Evolutionary conservation across 148 eudicot species (phyloP), one percentile per base, ranked within the genome.

Genomic region (Amaranthus hypochondriacus): DNA sequence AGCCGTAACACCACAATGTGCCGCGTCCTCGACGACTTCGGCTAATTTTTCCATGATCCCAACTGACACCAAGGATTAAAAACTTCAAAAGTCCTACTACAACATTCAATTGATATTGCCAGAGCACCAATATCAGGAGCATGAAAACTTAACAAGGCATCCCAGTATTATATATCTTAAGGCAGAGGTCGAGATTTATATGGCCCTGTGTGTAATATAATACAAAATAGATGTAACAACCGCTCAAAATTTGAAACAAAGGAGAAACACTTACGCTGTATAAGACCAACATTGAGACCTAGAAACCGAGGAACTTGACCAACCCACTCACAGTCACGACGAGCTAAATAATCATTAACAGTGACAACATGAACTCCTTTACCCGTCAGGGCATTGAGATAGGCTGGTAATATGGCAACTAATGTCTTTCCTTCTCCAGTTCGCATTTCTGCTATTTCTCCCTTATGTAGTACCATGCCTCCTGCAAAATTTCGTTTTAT

Each of bases 291-390:
- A 85, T 89, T 92, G 85, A 95, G 80, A 75, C 98, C 98, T 46
- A 95, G 98, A 79, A 95, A 95, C 66, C 98, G 90, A 58, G 93
- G 93, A 70, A 95, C 96, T 86, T 95, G 98, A 84, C 98, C 98
- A 82, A 95, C 98, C 98, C 98, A 95, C 81, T 95, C 98, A 79
- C 97, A 95, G 81, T 95, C 98, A 81, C 97, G 85, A 63, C 97
- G 92, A 11, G 98, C 98, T 76, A 95, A 75, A 84, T 95, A 95
- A 81, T 95, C 98, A 83, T 95, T 95, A 73, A 95, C 98, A 39
- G 98, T 95, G 73, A 95, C 97, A 77, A 92, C 90, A 81, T 95
- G 91, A 75, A 95, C 97, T 62, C 98, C 98, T 77, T 87, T 85
- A 15, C 89, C 93, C 7, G 86, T 75, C 78, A 95, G 85, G 43